Base-by-base conservation (phyloP, 2,329 filamentous ascomycete species). In the Scopulariopsis brevicaulis region DNA sequence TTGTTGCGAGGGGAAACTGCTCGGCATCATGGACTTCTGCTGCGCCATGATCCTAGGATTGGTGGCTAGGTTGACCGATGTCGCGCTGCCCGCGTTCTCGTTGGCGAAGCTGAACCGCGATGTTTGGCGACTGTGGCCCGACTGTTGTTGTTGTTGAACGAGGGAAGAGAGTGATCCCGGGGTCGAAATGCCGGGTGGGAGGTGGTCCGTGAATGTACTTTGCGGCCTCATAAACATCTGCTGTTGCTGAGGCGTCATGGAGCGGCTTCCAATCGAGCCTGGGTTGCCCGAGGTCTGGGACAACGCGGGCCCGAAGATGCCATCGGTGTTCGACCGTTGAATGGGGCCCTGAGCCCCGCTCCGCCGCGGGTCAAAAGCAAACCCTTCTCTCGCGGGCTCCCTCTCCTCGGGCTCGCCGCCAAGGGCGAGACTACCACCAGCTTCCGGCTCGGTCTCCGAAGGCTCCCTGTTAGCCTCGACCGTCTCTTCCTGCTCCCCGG, bases 351-450 rank as follows among this genome's bases (percentile, higher is more conserved):
- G 90, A 8, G 90, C 84, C 14, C 82, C 83, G 60, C 84, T 82
- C 55, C 84, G 81, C 60, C 84, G 80, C 59, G 82, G 80, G 51
- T 80, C 78, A 48, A 80, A 80, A 53, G 70, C 68, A 64, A 79
- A 74, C 46, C 71, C 71, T 55, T 82, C 80, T 20, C 77, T 75
- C 20, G 71, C 67, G 52, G 73, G 72, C 24, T 90, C 86, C 61
- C 82, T 79, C 63, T 96, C 90, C 68, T 97, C 93, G 0, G 93
- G 93, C 68, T 97, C 93, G 51, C 93, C 93, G 59, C 93, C 93
- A 20, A 97, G 79, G 59, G 95, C 92, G 59, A 94, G 77, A 68
- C 93, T 97, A 15, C 84, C 83, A 53, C 89, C 89, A 63, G 88
- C 88, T 70, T 94, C 91, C 1, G 84, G 83, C 59, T 87, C 86